Conservation (phyloP, 2,329 filamentous ascomycete species). For the Plectosphaerella plurivora region DNA sequence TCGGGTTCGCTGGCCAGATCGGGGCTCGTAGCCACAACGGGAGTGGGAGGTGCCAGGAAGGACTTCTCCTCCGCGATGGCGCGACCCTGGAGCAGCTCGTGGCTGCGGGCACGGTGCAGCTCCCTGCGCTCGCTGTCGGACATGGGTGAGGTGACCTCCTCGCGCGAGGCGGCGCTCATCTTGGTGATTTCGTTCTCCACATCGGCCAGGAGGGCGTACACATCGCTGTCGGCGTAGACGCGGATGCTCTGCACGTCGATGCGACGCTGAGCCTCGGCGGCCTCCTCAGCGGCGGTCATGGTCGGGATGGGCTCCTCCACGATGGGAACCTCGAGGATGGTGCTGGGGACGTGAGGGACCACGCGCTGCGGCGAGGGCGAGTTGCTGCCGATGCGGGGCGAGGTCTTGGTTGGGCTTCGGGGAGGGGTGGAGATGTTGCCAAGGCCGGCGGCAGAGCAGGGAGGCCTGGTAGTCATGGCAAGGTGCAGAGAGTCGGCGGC, state of each 20-base stretch:
- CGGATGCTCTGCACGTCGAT: slow-evolving; percentile 59
- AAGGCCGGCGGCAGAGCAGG: slow-evolving; percentile 18
- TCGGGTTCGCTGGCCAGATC: slow-evolving; percentile 3
- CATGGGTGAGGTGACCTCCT: slow-evolving; percentile 26
- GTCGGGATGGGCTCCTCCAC: slow-evolving; percentile 32
- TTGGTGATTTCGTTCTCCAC: slow-evolving; percentile 58
- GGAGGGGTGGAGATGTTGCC: slow-evolving; percentile 52
- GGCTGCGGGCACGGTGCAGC: slow-evolving; percentile 45
- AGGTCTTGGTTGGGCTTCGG: slow-evolving; percentile 50
- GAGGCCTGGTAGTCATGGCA: slow-evolving; percentile 32
- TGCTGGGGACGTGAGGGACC: slow-evolving; percentile 50
- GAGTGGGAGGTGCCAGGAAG: slow-evolving; percentile 20
- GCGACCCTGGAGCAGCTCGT: slow-evolving; percentile 37
- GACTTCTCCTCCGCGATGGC: slow-evolving; percentile 18
- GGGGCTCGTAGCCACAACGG: slow-evolving; percentile 11
- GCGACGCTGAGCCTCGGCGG: slow-evolving; percentile 24
- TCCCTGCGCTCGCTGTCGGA: slow-evolving; percentile 32
- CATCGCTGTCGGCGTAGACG: slow-evolving; percentile 63
- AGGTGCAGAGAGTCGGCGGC: slow-evolving; percentile 36
- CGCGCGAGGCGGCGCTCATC: slow-evolving; percentile 25
- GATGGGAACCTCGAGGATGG: slow-evolving; percentile 47
- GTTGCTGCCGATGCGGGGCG: slow-evolving; percentile 27
- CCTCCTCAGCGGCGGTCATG: slow-evolving; percentile 16
- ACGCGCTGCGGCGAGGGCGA: slow-evolving; percentile 47
- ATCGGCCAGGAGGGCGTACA: slow-evolving; percentile 62